These are phyloP conservation scores for Quercus engelmannii DNA, from an alignment of 306 rosid species.

Conservation along the genomic window DNA sequence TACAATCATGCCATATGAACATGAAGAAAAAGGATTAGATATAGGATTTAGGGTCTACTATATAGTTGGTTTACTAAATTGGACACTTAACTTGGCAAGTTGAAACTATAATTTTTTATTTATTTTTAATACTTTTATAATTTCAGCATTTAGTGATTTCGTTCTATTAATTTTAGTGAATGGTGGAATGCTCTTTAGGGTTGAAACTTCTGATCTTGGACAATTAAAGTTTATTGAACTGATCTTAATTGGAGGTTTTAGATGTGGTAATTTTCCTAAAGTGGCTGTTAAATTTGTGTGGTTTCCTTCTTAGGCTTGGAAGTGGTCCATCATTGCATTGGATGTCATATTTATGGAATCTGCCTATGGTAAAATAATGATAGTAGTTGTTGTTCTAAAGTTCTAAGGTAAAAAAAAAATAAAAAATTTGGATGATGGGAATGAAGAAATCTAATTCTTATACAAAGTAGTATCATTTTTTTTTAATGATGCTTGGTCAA, in stretches of 20 bases:
- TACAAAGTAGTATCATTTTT: neutral
- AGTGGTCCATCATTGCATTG: too few species aligned
- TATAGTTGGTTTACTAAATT: neutral
- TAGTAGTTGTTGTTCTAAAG: too few species aligned
- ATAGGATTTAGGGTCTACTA: neutral
- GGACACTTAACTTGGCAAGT: neutral
- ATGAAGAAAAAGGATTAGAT: neutral
- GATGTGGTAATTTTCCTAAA: too few species aligned
- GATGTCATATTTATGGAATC: too few species aligned
- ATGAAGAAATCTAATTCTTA: neutral
- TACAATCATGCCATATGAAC: neutral
- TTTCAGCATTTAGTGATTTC: neutral
- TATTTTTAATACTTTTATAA: neutral
- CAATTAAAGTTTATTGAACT: neutral
- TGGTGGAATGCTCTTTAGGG: neutral
- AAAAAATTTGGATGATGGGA: neutral
- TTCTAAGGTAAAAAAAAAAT: too few species aligned
- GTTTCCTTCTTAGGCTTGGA: too few species aligned
- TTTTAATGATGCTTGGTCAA: neutral
- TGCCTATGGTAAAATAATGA: too few species aligned
- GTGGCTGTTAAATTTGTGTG: too few species aligned
- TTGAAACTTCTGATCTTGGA: neutral
- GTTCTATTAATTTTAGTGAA: neutral
- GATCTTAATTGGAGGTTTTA: too few species aligned
- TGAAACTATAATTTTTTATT: neutral